Base-by-base conservation (phyloP, 2,329 filamentous ascomycete species). In the Pseudogymnoascus sp. region DNA sequence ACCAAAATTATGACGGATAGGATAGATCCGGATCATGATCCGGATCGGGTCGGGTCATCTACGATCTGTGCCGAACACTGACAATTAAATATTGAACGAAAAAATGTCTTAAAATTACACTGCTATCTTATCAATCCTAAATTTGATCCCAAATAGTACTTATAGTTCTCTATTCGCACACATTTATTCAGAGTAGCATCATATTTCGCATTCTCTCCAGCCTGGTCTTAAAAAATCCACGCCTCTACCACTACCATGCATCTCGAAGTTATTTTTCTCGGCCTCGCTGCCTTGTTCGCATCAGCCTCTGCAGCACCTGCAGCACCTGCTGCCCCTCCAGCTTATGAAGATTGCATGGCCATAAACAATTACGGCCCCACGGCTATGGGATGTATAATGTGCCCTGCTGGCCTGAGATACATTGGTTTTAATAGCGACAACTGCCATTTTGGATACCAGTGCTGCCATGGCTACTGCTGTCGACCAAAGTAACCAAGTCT, bases 261-360 rank as follows among this genome's bases (percentile, higher is more conserved):
- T 10, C n/a, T 19, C 16, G 8, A 40, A 40, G n/a, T 16, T 40
- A 40, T 40, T 19, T 40, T 84, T 78, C 38, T 42, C 38, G 38
- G 38, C 38, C 4, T 42, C 16, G 38, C 38, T 42, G 38, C 38
- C 38, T 21, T 42, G 38, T 42, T 42, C 16, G 38, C 16, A 21
- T 21, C 38, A 19, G 16, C n/a, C 5, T 42, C 16, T 11, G 38
- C 38, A 42, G 16, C 38, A 5, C 38, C 8, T 11, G 8, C 16
- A 42, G 16, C 38, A 19, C 19, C 19, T 19, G 19, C 19, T 19
- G 19, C 19, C 19, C 19, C 8, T 11, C 16, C 16, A 42, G 16
- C 38, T 21, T 4, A 11, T 11, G 8, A 21, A 42, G 11, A 21
- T 11, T 50, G 44, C 44, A n/a, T 50, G 44, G 11, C 21, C 21